A percentile compares a stretch with the other conserved stretches of the same genome.
These are phyloP conservation scores for Colletotrichum falcatum DNA, from an alignment of 2,329 filamentous ascomycete species.

Conservation along the genomic window DNA sequence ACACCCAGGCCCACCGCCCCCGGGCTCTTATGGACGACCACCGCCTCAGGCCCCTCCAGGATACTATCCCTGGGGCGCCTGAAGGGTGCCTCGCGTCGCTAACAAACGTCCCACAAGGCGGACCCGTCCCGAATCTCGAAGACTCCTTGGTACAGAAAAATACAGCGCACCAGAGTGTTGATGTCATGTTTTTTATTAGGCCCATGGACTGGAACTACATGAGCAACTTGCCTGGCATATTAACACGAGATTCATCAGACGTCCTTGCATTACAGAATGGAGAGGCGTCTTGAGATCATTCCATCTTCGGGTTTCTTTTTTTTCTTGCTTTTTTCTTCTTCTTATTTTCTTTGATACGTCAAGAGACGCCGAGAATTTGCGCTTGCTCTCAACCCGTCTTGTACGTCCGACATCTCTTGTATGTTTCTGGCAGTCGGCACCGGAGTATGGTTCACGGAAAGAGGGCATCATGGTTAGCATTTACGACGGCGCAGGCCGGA, in stretches of 20 bases:
- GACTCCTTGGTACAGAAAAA: slow-evolving; percentile 14
- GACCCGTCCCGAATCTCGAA: neutral
- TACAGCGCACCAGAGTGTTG: slow-evolving; percentile 2
- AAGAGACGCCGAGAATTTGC: slow-evolving; percentile 15
- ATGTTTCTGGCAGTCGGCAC: slow-evolving; percentile 23
- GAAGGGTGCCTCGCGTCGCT: neutral
- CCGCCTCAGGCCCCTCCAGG: slow-evolving; percentile 20
- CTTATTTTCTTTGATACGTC: neutral
- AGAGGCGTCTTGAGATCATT: slow-evolving; percentile 18
- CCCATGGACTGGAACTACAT: slow-evolving; percentile 38
- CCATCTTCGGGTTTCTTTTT: neutral
- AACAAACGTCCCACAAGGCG: neutral
- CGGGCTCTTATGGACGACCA: slow-evolving; percentile 26
- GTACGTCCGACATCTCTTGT: slow-evolving; percentile 4
- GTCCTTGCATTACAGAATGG: slow-evolving; percentile 24
- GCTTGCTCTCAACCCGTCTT: slow-evolving; percentile 13
- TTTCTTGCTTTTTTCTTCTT: neutral
- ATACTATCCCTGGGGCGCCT: slow-evolving; percentile 32
- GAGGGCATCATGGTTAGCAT: slow-evolving; percentile 32
- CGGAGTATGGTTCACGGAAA: slow-evolving; percentile 32
- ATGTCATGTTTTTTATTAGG: slow-evolving; percentile 33
- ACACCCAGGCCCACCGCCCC: slow-evolving; percentile 30
- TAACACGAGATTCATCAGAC: neutral
- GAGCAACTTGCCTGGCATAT: slow-evolving; percentile 19
- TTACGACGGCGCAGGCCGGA: slow-evolving; percentile 38